Conservation (phyloP, 768 basidiomycete species). For the Phylloporus rhodoxanthus region DNA sequence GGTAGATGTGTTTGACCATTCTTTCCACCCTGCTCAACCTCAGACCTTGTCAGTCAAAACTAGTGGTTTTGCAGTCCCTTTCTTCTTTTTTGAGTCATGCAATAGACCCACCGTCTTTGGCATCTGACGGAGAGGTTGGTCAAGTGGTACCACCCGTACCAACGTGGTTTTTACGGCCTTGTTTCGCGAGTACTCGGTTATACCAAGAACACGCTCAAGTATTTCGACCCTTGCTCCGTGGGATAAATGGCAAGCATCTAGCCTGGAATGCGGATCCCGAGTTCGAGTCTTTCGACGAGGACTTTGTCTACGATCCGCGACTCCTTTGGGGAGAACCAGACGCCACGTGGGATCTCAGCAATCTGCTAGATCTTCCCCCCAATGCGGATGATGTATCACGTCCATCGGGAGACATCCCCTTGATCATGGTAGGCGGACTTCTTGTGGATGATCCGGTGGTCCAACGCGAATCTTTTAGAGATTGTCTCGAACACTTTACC, state of each 20-base stretch:
- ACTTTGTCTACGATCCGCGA: conserved; percentile 26
- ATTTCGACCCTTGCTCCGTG: conserved; percentile 28
- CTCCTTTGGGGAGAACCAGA: conserved; percentile 10
- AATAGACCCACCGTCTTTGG: conserved; percentile 22
- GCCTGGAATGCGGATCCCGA: conserved; percentile 24
- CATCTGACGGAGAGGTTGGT: conserved; percentile 8
- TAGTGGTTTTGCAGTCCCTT: conserved; percentile 68
- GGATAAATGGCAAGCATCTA: conserved; percentile 15
- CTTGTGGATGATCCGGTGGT: conserved; percentile 12
- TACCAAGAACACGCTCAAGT: conserved; percentile 50
- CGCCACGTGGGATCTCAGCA: conserved; percentile 31
- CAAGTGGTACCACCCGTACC: conserved; percentile 28
- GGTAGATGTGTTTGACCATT: conserved; percentile 32
- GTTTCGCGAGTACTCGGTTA: conserved; percentile 48
- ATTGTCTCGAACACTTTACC: conserved; percentile 68
- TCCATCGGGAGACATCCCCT: conserved; percentile 13
- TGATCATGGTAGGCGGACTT: conserved; percentile 25
- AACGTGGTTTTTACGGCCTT: conserved; percentile 61
- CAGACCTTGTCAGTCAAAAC: conserved; percentile 54
- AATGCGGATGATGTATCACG: conserved; percentile 13
- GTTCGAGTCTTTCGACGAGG: conserved; percentile 25
- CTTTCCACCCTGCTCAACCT: conserved; percentile 2
- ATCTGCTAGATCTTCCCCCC: conserved; percentile 25
- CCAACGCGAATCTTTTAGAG: conserved; percentile 38
- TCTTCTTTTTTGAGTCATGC: conserved; percentile 58